A percentile compares a stretch with the other conserved stretches of the same genome.
phyloP scores from a whole-genome alignment of 768 basidiomycete genomes.

The Cytidiella melzeri region DNA sequence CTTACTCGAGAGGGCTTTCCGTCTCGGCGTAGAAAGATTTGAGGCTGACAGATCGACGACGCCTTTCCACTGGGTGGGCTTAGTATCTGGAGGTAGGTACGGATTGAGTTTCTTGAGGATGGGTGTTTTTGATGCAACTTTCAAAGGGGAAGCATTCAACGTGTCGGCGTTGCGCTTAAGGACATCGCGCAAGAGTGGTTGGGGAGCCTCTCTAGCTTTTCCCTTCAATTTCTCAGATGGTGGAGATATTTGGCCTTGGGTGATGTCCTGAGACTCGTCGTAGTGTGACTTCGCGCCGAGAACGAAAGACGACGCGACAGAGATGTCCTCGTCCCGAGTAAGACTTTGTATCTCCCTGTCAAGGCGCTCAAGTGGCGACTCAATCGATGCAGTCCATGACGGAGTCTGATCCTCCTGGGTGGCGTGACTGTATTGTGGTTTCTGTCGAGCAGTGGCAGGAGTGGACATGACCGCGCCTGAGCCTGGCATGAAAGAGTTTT shows the following conservation, averaged over 20 bases:
- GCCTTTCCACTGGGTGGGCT: constrained; percentile 60
- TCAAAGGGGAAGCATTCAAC: constrained; percentile 40
- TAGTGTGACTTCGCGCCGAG: constrained; percentile 17
- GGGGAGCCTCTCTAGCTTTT: constrained; percentile 38
- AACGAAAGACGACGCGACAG: constrained; percentile 17
- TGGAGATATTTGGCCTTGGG: constrained; percentile 16
- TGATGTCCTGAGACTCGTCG: constrained; percentile 21
- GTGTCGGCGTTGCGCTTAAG: constrained; percentile 40
- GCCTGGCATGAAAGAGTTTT: constrained; percentile 69
- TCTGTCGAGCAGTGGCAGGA: constrained; percentile 47
- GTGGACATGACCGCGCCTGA: constrained; percentile 76
- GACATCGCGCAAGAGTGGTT: constrained; percentile 43
- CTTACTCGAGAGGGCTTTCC: constrained; percentile 9
- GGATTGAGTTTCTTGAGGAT: constrained; percentile 50
- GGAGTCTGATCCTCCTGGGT: constrained; percentile 37
- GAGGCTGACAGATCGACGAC: constrained; percentile 66
- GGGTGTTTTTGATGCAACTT: constrained; percentile 55
- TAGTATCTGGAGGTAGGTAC: constrained; percentile 46
- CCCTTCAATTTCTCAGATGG: constrained; percentile 23
- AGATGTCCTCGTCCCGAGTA: constrained; percentile 33
- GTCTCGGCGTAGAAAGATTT: constrained; percentile 40
- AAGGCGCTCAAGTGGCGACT: constrained; percentile 66
- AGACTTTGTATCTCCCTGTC: constrained; percentile 58
- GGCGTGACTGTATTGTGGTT: constrained; percentile 32
- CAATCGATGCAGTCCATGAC: constrained; percentile 70